A percentile compares a stretch with the other conserved stretches of the same genome.
These are phyloP conservation scores for Epichloe hybrida DNA, from an alignment of 2,329 filamentous ascomycete species.

Conservation along the genomic window DNA sequence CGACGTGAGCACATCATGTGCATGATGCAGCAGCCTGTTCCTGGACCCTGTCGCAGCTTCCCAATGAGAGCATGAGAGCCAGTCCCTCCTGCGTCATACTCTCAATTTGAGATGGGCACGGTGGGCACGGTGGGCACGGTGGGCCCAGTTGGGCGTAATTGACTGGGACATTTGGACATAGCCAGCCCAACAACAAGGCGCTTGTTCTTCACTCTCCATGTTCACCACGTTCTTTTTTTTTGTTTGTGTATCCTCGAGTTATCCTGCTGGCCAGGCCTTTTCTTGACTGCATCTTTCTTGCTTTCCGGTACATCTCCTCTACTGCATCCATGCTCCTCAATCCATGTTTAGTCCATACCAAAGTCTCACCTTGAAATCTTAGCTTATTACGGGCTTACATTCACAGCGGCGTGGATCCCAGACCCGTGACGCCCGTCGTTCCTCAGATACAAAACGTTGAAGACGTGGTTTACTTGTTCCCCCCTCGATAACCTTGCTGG, in stretches of 20 bases:
- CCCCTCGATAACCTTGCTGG: not conserved
- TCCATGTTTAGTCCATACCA: not conserved
- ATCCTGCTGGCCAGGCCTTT: conserved; percentile 7
- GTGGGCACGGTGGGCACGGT: not conserved
- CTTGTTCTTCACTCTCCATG: conserved; percentile 1
- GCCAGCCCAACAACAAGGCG: not conserved
- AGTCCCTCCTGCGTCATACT: conserved; percentile 9
- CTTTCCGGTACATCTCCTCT: not conserved
- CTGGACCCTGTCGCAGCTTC: conserved; percentile 6
- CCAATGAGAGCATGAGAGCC: not conserved
- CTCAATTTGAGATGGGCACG: not conserved
- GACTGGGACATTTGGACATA: not conserved
- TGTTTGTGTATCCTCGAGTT: not conserved
- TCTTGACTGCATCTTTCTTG: not conserved
- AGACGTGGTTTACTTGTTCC: not conserved
- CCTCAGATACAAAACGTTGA: not conserved
- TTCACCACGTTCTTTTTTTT: not conserved
- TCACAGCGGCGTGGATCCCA: not conserved
- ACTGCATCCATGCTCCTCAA: not conserved
- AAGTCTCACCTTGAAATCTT: not conserved
- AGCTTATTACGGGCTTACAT: not conserved
- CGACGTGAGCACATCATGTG: not conserved
- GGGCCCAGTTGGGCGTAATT: not conserved
- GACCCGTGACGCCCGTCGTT: not conserved
- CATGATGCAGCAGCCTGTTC: not conserved